These are phyloP conservation scores for Thinopyrum elongatum DNA, from an alignment of 176 grass and related monocot species.

Conservation along the genomic window DNA sequence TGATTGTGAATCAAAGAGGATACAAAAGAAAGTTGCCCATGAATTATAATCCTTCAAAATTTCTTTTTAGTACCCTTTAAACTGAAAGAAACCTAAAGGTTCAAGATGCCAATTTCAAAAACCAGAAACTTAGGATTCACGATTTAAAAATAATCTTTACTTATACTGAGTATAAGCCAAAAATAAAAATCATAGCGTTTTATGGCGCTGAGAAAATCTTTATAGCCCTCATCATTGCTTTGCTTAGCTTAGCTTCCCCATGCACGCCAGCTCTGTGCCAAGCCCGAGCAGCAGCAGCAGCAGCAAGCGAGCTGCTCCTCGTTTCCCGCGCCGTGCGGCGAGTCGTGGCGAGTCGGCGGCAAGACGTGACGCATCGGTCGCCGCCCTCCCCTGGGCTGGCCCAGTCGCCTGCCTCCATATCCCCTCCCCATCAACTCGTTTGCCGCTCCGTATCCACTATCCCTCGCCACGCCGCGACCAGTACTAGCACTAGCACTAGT, in stretches of 20 bases:
- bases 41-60: too few relatives aligned
- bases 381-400: neutral
- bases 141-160: too few relatives aligned
- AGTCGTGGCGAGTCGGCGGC: neutral
- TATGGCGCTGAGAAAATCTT: too few relatives aligned
- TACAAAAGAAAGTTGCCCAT: too few relatives aligned
- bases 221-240: neutral
- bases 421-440: neutral
- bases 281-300: neutral
- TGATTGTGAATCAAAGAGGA: too few relatives aligned
- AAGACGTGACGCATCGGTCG: slow-evolving; percentile 12
- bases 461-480: neutral
- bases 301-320: neutral
- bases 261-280: neutral
- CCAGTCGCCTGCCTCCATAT: neutral
- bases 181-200: neutral
- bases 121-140: too few relatives aligned
- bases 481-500: neutral
- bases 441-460: neutral
- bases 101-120: too few relatives aligned
- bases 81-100: too few relatives aligned
- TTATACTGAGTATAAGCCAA: too few relatives aligned
- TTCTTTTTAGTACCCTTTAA: too few relatives aligned
- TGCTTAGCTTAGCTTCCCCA: neutral
- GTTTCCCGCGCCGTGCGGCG: neutral